Evolutionary conservation across 129 eudicot species (phyloP), one percentile per base, ranked within the genome.

Genomic region (Escallonia herrerae): DNA sequence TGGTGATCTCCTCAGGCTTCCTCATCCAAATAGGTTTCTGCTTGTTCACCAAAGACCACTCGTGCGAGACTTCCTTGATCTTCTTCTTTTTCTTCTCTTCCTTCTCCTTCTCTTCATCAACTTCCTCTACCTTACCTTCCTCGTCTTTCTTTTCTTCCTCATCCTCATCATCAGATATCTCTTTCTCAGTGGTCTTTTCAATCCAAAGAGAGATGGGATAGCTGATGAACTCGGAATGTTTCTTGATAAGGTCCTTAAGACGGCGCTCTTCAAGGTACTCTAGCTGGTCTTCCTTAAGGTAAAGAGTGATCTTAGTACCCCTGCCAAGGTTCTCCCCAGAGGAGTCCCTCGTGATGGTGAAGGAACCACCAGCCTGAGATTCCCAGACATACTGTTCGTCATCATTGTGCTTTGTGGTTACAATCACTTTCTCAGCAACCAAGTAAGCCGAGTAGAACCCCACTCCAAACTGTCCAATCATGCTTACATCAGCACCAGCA

Each of bases 1-100:
- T 89, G 40, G 84, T 82, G 56, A 89, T 89, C 58, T 89, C 96
- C 39, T 89, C 96, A 0, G 96, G 96, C 50, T 89, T 89, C 79
- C 96, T 85, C 93, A 89, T 80, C 96, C 96, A 89, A 56, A 89
- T 89, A 3, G 96, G 96, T 74, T 89, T 89, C 63, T 89, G 96
- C 46, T 89, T 89, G 89, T 89, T 89, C 3, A 89, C 86, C 76
- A 89, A 67, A 0, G 72, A 53, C 89, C 89, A 89, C 51, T 89
- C 96, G n/a, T 89, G 83, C 43, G 96, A 80, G 46, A 89, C 96
- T 67, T 89, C 96, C 85, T 89, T 85, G 52, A 89, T 85, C 68
- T 79, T 89, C 77, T 89, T 87, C 91, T 80, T 89, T 62, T 85
- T 89, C 80, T 89, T 85, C 79, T 89, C 90, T 45, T 74, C 89